These are phyloP conservation scores for Sisymbrium altissimum DNA, from an alignment of 345 rosid genomes.

Conservation along the genomic window DNA sequence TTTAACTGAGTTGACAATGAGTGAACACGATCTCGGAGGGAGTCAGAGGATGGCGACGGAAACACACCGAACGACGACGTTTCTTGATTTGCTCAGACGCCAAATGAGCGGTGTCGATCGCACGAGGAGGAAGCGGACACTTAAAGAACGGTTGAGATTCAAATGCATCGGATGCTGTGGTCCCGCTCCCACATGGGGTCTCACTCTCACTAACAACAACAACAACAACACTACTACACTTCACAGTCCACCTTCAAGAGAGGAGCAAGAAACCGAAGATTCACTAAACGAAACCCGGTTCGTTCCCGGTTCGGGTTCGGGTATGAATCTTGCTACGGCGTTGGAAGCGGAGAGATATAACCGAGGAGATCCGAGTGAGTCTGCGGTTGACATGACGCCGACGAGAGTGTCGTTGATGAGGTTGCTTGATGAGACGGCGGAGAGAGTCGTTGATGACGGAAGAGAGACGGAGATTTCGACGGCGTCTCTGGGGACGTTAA, in stretches of 20 bases:
- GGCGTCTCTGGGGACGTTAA: constrained; percentile 22
- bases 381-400: constrained; percentile 41
- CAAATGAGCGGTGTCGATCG: constrained; percentile 52
- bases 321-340: constrained; percentile 90
- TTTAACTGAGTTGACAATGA: constrained; percentile 36
- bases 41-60: constrained; percentile 45
- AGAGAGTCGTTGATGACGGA: constrained; percentile 34
- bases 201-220: constrained; percentile 22
- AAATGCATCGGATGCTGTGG: constrained; percentile 73
- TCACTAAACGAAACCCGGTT: constrained; percentile 7
- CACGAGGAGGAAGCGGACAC: constrained; percentile 43
- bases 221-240: neutral
- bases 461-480: constrained; percentile 19
- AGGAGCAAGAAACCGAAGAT: constrained; percentile 19
- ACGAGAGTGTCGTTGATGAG: constrained; percentile 72
- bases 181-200: constrained; percentile 51
- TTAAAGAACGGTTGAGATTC: constrained; percentile 65
- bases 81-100: constrained; percentile 49
- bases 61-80: constrained; percentile 40
- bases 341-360: constrained; percentile 75
- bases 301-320: constrained; percentile 17
- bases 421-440: constrained; percentile 58
- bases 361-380: constrained; percentile 28
- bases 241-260: constrained; percentile 35
- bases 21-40: constrained; percentile 38